Conservation (phyloP, 2,329 filamentous ascomycete species). For the Elsinoe arachidis region DNA sequence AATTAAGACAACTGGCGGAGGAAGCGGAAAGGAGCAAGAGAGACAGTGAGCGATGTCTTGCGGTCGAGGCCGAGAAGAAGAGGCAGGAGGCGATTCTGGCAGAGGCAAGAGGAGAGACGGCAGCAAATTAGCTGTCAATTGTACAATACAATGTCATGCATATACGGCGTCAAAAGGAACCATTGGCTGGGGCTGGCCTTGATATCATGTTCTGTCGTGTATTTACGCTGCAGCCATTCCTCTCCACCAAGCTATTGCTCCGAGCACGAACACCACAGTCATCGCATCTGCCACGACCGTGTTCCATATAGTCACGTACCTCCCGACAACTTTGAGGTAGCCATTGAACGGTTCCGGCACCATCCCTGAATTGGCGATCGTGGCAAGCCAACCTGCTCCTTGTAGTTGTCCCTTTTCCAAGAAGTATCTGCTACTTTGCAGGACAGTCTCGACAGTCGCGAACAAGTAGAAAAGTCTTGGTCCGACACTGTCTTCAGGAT, state of each 20-base stretch:
- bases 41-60: slow-evolving; percentile 48
- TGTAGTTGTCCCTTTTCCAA: slow-evolving; percentile 53
- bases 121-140: slow-evolving; percentile 18
- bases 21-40: slow-evolving; percentile 42
- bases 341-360: slow-evolving; percentile 56
- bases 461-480: slow-evolving; percentile 70
- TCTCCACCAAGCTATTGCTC: slow-evolving; percentile 45
- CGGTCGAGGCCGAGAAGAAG: slow-evolving; percentile 49
- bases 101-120: slow-evolving; percentile 44
- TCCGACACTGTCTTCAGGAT: slow-evolving; percentile 33
- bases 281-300: slow-evolving; percentile 67
- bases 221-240: slow-evolving; percentile 21
- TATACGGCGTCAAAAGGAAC: slow-evolving; percentile 1
- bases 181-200: background rate
- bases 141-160: slow-evolving; percentile 17
- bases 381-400: slow-evolving; percentile 55
- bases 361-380: slow-evolving; percentile 48
- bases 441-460: slow-evolving; percentile 62
- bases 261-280: slow-evolving; percentile 67
- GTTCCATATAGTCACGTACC: slow-evolving; percentile 62
- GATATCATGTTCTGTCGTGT: slow-evolving; percentile 11
- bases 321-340: slow-evolving; percentile 52
- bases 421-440: slow-evolving; percentile 64
- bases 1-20: slow-evolving; percentile 51
- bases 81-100: slow-evolving; percentile 52